Percentiles rank a stretch among this genome's conserved stretches.
Evolutionary conservation across 768 basidiomycete species (phyloP).

Genomic region (Clitopilus passeckerianus): DNA sequence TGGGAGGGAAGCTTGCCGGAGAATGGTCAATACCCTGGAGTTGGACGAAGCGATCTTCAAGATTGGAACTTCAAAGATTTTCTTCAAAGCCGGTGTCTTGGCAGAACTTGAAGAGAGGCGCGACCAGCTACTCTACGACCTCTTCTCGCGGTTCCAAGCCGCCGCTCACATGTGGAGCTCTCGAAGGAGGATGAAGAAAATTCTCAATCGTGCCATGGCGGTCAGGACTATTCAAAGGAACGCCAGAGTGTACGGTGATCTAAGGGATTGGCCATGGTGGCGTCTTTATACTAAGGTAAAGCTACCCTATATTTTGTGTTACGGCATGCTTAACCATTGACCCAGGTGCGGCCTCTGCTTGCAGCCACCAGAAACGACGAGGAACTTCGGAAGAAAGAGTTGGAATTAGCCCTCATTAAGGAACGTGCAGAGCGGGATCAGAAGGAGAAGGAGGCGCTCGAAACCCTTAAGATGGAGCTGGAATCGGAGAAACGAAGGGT

Average conservation of each 20-base stretch:
- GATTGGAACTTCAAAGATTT: constrained; percentile 95
- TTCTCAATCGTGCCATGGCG: constrained; percentile 87
- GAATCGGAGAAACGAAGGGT: constrained; percentile 82
- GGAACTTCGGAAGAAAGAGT: constrained; percentile 82
- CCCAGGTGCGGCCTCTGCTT: constrained; percentile 84
- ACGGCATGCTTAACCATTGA: constrained; percentile 4
- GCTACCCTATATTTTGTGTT: constrained; percentile 3
- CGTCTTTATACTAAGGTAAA: constrained; percentile 87
- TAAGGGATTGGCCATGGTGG: constrained; percentile 99
- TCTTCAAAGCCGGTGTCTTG: constrained; percentile 97
- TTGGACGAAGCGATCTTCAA: constrained; percentile 82
- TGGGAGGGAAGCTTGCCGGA: constrained; percentile 87
- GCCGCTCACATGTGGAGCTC: constrained; percentile 81
- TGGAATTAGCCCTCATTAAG: constrained; percentile 73
- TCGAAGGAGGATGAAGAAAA: constrained; percentile 88
- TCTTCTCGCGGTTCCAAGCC: constrained; percentile 88
- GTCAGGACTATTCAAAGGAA: constrained; percentile 92
- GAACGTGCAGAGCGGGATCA: constrained; percentile 88
- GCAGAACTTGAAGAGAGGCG: constrained; percentile 94
- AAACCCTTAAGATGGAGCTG: constrained; percentile 75
- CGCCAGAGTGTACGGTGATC: constrained; percentile 83
- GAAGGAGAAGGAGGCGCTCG: constrained; percentile 71
- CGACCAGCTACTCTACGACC: constrained; percentile 81
- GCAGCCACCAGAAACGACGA: constrained; percentile 92
- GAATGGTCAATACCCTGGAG: constrained; percentile 87